Conservation (phyloP, 441 rosid genomes). For the Gossypium laxum region DNA sequence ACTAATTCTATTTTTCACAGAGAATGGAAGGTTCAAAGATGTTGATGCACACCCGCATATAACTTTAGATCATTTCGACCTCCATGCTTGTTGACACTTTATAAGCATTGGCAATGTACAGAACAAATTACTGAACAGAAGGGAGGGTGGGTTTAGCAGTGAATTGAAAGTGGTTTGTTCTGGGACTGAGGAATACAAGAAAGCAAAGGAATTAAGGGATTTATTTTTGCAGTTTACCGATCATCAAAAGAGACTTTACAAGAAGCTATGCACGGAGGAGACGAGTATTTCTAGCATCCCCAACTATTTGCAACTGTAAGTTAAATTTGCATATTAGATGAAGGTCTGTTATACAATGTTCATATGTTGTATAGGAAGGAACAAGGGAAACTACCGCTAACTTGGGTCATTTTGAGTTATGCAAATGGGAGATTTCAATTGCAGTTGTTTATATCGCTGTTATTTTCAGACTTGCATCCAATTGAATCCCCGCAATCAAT, state of each 20-base stretch:
- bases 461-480: not conserved
- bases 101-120: not conserved
- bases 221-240: conserved; percentile 26
- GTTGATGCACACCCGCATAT: not conserved
- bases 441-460: not conserved
- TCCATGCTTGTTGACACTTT: not conserved
- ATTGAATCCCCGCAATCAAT: not conserved
- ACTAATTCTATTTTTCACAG: not conserved
- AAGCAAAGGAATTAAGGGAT: conserved; percentile 28
- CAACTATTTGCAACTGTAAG: not conserved
- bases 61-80: not conserved
- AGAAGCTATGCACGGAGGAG: conserved; percentile 25
- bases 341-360: not conserved
- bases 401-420: not conserved
- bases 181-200: conserved; percentile 31
- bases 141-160: not conserved
- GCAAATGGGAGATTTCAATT: not conserved
- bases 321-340: not conserved
- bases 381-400: not conserved
- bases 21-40: not conserved
- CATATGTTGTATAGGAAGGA: not conserved
- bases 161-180: conserved; percentile 27
- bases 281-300: conserved; percentile 6
- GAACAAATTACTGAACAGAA: conserved; percentile 11
- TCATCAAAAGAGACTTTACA: conserved; percentile 27